phyloP scores from a whole-genome alignment of 768 basidiomycete species.

The Russula earlei region DNA sequence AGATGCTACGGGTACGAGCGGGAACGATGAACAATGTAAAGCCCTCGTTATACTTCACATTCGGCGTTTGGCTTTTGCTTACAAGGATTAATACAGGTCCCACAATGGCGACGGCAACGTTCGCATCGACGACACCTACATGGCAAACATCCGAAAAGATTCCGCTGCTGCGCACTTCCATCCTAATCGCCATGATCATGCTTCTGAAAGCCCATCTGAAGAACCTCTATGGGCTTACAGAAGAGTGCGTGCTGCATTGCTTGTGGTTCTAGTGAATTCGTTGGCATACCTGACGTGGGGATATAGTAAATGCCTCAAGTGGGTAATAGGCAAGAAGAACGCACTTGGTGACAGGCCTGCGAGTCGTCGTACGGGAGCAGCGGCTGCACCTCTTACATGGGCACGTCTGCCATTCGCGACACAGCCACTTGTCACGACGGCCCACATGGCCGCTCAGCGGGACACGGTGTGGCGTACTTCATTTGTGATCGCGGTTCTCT shows the following conservation, averaged over 20 bases:
- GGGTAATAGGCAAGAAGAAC: conserved; percentile 80
- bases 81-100: not conserved
- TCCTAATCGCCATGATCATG: conserved; percentile 78
- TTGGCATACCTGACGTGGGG: not conserved
- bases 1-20: not conserved
- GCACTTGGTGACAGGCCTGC: conserved; percentile 80
- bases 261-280: no score
- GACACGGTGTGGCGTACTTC: conserved; percentile 37
- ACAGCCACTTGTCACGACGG: conserved; percentile 46
- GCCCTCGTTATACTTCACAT: not conserved
- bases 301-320: conserved; percentile 83
- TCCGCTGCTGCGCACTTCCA: conserved; percentile 50
- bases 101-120: not conserved
- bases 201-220: conserved; percentile 84
- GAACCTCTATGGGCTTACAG: conserved; percentile 70
- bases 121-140: not conserved
- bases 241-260: conserved; percentile 59
- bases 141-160: conserved; percentile 20
- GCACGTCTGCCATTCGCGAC: conserved; percentile 62
- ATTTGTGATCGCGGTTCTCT: not conserved
- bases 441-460: conserved; percentile 56
- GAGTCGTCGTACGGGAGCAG: conserved; percentile 46
- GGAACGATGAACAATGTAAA: not conserved
- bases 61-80: not conserved
- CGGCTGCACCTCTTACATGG: conserved; percentile 59